Base-by-base conservation (phyloP, 148 eudicot genomes). In the Rhododendron henanense region DNA sequence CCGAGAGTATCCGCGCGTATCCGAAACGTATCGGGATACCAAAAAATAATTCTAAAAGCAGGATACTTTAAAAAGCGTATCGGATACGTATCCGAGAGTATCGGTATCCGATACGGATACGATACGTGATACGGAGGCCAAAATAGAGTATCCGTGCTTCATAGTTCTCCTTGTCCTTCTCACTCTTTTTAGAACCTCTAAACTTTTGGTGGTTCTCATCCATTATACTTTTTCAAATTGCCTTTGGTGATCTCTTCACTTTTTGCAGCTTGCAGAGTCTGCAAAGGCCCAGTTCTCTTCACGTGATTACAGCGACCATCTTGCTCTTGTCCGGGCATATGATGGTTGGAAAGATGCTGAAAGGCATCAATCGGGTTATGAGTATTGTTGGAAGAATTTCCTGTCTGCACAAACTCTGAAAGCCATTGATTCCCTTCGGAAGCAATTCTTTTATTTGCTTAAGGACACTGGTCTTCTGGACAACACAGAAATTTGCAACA, bases 301-400 rank as follows among this genome's bases (percentile, higher is more conserved):
- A 47, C 98, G 93, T 85, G 94, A 90, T 77, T 94, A 90, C 91
- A 97, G 99, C 87, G 99, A 97, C 86, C 99, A 97, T 93, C 96
- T 97, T 91, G 93, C 98, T 82, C 89, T 94, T 90, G 87, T 95
- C 74, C 91, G 95, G 86, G 99, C 99, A 87, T 97, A 90, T 90
- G 93, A 94, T 28, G 98, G 99, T 81, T 97, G 99, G 99, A 97
- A 91, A 91, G 93, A 93, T 78, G 98, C 99, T 83, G 98, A 97
- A 90, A 90, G 87, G 86, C 87, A 79, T 45, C 96, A 90, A 82
- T 88, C 93, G 81, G 99, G 99, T 87, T 83, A 93, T 81, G 99
- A 95, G 71, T 97, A 95, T 85, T 97, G 99, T 87, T 94, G 98
- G 98, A 94, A 73, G 87, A 97, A 97, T 86, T 97, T 97, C 84